Evolutionary conservation across 1,284 basidiomycete species (phyloP), one percentile per base, ranked within the genome.

Genomic region (Pseudozyma tsukubaensis): DNA sequence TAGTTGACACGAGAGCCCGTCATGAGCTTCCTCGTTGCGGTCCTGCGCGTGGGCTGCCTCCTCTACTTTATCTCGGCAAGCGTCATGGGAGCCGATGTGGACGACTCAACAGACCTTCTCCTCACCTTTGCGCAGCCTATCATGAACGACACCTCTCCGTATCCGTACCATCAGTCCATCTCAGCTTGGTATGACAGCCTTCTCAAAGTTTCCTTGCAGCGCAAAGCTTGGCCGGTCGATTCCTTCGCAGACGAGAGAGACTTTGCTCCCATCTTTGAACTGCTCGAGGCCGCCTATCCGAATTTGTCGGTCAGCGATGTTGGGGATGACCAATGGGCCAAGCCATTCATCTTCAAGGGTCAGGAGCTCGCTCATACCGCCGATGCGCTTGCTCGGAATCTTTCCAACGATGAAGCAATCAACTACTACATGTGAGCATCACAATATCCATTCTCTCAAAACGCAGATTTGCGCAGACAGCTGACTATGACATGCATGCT

Each of bases 281-380:
- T 44, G 40, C 57, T 74, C 19, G 37, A 50, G 24, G 59, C 19
- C 6, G 37, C 39, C 13, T 66, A 57, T 35, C 62, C 72, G 7
- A 21, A 54, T 34, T 52, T 53, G 42, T 40, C 50, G 0, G 66
- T 68, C 21, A 43, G 50, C 12, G 52, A 59, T 2, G 44, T 74
- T 12, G 57, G 52, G 13, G 72, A 74, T 16, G 65, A 74, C 21
- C 35, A 65, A 13, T 74, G 72, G 72, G 65, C 72, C n/a, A 55
- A 62, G 18, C 43, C 58, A 1, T 69, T 74, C 47, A 34, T 69
- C 24, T 49, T 39, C 12, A 58, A 59, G 16, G 72, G 56, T 35
- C 40, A 69, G 12, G 50, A 61, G 35, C 54, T 74, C 16, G 13
- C 37, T 29, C 18, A 61, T 12, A 19, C 16, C 9, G 66, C 72